A percentile compares a stretch with the other conserved stretches of the same genome.
phyloP scores from a whole-genome alignment of 1,284 basidiomycete genomes.

The Tylopilus orsonianus region DNA sequence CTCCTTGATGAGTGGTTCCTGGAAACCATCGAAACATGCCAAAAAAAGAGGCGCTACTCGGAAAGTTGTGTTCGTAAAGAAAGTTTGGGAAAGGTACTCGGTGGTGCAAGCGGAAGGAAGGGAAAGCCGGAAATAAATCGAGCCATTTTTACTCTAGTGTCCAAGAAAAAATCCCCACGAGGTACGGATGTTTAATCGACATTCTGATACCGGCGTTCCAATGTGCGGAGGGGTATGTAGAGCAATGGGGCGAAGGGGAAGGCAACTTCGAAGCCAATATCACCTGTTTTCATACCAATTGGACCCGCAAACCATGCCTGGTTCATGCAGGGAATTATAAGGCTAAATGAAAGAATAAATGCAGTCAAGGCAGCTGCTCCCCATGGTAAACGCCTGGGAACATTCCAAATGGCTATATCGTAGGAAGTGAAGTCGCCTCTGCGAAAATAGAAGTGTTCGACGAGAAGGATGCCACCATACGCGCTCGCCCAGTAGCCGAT shows the following conservation, averaged over 20 bases:
- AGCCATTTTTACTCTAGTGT: constrained; percentile 1
- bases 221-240: constrained; percentile 56
- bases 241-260: constrained; percentile 52
- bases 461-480: constrained; percentile 57
- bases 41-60: not conserved
- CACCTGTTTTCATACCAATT: constrained; percentile 66
- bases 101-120: not conserved
- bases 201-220: constrained; percentile 41
- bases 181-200: constrained; percentile 15
- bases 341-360: constrained; percentile 47
- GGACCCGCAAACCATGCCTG: constrained; percentile 76
- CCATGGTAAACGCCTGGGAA: constrained; percentile 54
- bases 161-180: not conserved
- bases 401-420: constrained; percentile 55
- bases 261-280: constrained; percentile 77
- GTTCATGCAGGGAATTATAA: constrained; percentile 68
- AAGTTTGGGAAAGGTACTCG: constrained; percentile 1
- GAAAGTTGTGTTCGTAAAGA: not conserved
- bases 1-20: constrained; percentile 17
- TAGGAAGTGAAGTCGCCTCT: constrained; percentile 50
- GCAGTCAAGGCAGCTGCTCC: constrained; percentile 62
- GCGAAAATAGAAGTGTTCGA: constrained; percentile 68
- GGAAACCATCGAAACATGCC: constrained; percentile 25
- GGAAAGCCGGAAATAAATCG: constrained; percentile 5
- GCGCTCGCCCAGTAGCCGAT: constrained; percentile 72